Evolutionary conservation across 805 yeast genomes (phyloP), one percentile per base, ranked within the genome.

Genomic region (Metschnikowia continentalis): DNA sequence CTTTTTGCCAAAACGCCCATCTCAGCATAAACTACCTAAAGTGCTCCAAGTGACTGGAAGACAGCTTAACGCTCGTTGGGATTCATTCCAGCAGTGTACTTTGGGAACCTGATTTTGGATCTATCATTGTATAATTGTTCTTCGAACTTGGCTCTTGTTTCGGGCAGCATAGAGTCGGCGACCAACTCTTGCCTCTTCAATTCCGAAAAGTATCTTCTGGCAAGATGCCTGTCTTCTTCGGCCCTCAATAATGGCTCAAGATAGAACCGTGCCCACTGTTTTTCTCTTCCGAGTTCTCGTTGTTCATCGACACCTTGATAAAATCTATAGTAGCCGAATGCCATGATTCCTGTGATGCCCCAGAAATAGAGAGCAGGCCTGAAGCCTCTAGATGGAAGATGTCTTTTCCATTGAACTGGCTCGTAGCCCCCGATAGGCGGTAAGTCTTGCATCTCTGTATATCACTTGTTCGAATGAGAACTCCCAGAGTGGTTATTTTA

Each of bases 381-480:
- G 72, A 88, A 88, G 2, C 96, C 96, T 59, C 96, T 77, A 2
- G 92, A 73, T 22, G 96, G 96, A 45, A 89, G 71, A 68, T 88
- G 85, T 66, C 96, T 81, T 72, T 85, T 86, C 96, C 96, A 89
- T 72, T 88, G 96, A 54, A 89, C 80, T 41, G 87, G 86, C 56
- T 86, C 90, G 63, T 89, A 88, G 54, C 96, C 96, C 51, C 88
- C 89, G 61, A 80, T 75, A 51, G 96, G 96, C 63, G 96, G 96
- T 64, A 89, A 72, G 64, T 89, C 96, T 77, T 89, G 96, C 78
- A 74, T 74, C 42, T 32, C 23, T 39, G 43, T 43, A 33, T 20
- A 17, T 19, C 17, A 39, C 47, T 22, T 32, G 26, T 32, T 36
- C 26, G 22, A 22, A 46, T 39, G 51, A 26, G 41, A 23, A 40